phyloP scores from a whole-genome alignment of 768 basidiomycete species.

The Infundibulicybe gibba region DNA sequence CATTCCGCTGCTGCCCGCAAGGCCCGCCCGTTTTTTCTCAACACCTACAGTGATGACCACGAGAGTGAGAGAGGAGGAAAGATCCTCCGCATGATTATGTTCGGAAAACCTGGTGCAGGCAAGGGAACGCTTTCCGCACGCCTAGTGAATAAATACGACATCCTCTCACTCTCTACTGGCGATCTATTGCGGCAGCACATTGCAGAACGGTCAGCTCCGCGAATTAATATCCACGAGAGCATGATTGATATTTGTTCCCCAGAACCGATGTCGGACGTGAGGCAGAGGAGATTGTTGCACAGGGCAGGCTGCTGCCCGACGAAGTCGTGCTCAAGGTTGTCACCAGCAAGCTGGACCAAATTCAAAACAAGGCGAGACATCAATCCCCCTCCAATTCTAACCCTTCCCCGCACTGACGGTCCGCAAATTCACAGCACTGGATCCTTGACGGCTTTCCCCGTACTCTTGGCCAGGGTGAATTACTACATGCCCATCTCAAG shows the following conservation, averaged over 20 bases:
- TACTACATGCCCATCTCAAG: slow-evolving; percentile 76
- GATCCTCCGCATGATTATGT: slow-evolving; percentile 65
- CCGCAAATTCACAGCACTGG: slow-evolving; percentile 60
- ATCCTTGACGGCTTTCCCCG: slow-evolving; percentile 92
- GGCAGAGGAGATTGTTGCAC: slow-evolving; percentile 77
- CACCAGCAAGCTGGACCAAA: slow-evolving; percentile 61
- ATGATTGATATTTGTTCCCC: background rate
- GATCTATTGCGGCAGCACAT: slow-evolving; percentile 87
- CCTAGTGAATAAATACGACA: slow-evolving; percentile 77
- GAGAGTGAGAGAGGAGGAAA: slow-evolving; percentile 33
- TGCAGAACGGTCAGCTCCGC: slow-evolving; percentile 37
- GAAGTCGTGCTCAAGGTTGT: slow-evolving; percentile 78
- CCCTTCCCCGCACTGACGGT: background rate
- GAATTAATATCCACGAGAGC: too few relatives aligned
- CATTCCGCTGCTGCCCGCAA: slow-evolving; percentile 28
- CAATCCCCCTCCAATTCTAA: background rate
- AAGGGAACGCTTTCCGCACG: slow-evolving; percentile 82
- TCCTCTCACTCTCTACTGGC: slow-evolving; percentile 75
- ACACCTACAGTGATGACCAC: slow-evolving; percentile 31
- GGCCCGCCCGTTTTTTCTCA: slow-evolving; percentile 52
- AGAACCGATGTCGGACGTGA: slow-evolving; percentile 63
- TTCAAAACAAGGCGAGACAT: slow-evolving; percentile 57
- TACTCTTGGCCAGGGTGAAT: slow-evolving; percentile 77
- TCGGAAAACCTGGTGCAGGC: slow-evolving; percentile 79
- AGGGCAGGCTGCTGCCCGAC: slow-evolving; percentile 75